phyloP scores from a whole-genome alignment of 2,329 filamentous ascomycete genomes.

The Aspergillus puulaauensis region DNA sequence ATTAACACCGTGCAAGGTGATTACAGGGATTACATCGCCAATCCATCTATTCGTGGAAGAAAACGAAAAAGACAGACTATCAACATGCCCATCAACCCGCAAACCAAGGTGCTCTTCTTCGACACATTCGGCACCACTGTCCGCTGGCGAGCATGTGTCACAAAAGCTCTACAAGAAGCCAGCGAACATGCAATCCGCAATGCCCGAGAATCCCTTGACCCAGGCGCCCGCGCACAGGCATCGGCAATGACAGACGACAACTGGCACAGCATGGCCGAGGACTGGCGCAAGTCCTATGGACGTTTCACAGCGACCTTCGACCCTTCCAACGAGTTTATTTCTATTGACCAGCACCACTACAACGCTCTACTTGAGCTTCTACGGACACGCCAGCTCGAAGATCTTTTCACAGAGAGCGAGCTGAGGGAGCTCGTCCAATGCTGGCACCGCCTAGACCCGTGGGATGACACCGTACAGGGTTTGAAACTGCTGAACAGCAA shows the following conservation, averaged over 20 bases:
- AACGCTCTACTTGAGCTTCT: slow-evolving; percentile 63
- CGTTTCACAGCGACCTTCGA: slow-evolving; percentile 55
- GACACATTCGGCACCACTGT: slow-evolving; percentile 62
- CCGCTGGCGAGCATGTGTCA: slow-evolving; percentile 71
- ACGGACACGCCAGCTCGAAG: slow-evolving; percentile 53
- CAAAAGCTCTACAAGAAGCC: slow-evolving; percentile 55
- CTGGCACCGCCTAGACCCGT: slow-evolving; percentile 73
- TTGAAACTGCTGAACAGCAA: slow-evolving; percentile 56
- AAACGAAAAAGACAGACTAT: neutral
- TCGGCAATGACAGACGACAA: slow-evolving; percentile 54
- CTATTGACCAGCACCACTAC: slow-evolving; percentile 71
- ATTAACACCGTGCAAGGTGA: neutral
- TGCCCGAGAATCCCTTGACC: slow-evolving; percentile 46
- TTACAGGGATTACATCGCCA: neutral
- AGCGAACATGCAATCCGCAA: slow-evolving; percentile 52
- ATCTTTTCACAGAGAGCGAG: slow-evolving; percentile 63
- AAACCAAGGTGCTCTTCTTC: slow-evolving; percentile 31
- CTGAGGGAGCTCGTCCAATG: slow-evolving; percentile 59
- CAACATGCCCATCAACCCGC: slow-evolving; percentile 24
- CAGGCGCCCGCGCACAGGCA: slow-evolving; percentile 49
- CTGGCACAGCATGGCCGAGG: slow-evolving; percentile 65
- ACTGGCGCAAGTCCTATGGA: slow-evolving; percentile 68
- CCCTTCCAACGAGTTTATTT: slow-evolving; percentile 55
- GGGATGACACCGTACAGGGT: slow-evolving; percentile 61
- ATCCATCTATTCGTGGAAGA: neutral